Evolutionary conservation across 371 early-diverging fungal species (phyloP).

Genomic region (Coemansia sp.): DNA sequence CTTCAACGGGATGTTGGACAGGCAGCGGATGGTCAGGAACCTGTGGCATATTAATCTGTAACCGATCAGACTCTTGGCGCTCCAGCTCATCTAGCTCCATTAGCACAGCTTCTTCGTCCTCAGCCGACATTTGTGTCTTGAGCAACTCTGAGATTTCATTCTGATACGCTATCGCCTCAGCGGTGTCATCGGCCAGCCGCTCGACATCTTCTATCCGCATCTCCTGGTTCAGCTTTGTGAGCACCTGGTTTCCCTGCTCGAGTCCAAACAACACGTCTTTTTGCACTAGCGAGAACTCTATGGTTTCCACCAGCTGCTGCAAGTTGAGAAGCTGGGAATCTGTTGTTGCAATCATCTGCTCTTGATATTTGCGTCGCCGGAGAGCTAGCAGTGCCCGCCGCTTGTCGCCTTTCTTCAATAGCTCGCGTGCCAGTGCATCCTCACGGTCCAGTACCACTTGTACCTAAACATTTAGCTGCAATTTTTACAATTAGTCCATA

Average conservation of each 20-base stretch:
- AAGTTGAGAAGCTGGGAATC: slow-evolving; percentile 83
- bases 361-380: slow-evolving; percentile 93
- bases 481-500: background rate
- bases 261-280: slow-evolving; percentile 84
- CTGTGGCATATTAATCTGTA: slow-evolving; percentile 23
- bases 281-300: slow-evolving; percentile 91
- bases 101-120: slow-evolving; percentile 85
- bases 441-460: slow-evolving; percentile 66
- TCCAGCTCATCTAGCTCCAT: slow-evolving; percentile 70
- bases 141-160: slow-evolving; percentile 84
- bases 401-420: slow-evolving; percentile 72
- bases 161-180: slow-evolving; percentile 94
- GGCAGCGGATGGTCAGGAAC: slow-evolving; percentile 25
- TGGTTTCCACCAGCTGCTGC: slow-evolving; percentile 83
- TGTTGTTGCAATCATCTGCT: slow-evolving; percentile 78
- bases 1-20: background rate
- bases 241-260: slow-evolving; percentile 78
- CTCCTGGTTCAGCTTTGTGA: slow-evolving; percentile 87
- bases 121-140: slow-evolving; percentile 66
- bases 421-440: slow-evolving; percentile 62
- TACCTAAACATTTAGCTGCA: slow-evolving; percentile 53
- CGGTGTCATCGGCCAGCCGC: slow-evolving; percentile 91
- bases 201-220: slow-evolving; percentile 92
- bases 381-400: slow-evolving; percentile 84
- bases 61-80: slow-evolving; percentile 32